Conservation (phyloP, 2,329 filamentous ascomycete species). For the Paecilomyces sp. region DNA sequence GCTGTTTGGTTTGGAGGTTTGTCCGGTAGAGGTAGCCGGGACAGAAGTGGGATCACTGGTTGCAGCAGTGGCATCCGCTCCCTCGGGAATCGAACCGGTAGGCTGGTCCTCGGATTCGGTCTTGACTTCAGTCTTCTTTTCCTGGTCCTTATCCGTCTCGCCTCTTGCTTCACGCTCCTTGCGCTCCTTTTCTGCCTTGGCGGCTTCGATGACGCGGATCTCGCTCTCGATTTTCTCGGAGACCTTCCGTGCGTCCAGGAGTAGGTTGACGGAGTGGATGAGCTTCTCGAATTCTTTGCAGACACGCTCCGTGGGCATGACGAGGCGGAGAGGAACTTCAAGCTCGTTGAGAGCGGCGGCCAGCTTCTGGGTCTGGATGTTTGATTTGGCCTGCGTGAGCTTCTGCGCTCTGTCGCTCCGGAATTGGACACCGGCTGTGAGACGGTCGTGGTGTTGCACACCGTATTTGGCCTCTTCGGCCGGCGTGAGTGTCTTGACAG, state of each 20-base stretch:
- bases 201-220: slow-evolving; percentile 39
- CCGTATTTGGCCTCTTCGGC: slow-evolving; percentile 76
- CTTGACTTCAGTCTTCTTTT: slow-evolving; percentile 26
- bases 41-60: background rate
- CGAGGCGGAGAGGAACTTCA: slow-evolving; percentile 38
- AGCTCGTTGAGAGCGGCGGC: slow-evolving; percentile 41
- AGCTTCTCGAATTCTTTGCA: slow-evolving; percentile 44
- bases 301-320: slow-evolving; percentile 45
- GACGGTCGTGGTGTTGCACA: slow-evolving; percentile 75
- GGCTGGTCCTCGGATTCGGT: slow-evolving; percentile 25
- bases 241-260: slow-evolving; percentile 42
- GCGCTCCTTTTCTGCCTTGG: slow-evolving; percentile 31
- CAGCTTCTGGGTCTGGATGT: slow-evolving; percentile 43
- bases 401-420: slow-evolving; percentile 56
- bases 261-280: slow-evolving; percentile 38
- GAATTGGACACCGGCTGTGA: slow-evolving; percentile 82
- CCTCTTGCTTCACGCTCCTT: slow-evolving; percentile 20
- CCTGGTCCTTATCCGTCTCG: slow-evolving; percentile 8
- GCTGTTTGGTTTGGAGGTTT: background rate
- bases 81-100: slow-evolving; percentile 1
- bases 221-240: slow-evolving; percentile 42
- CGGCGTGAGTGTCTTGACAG: slow-evolving; percentile 64
- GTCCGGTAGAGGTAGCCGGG: background rate
- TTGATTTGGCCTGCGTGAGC: slow-evolving; percentile 44
- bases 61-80: background rate